These are phyloP conservation scores for Plasmodium adleri DNA, from an alignment of 169 alveolate genomes.

Conservation along the genomic window DNA sequence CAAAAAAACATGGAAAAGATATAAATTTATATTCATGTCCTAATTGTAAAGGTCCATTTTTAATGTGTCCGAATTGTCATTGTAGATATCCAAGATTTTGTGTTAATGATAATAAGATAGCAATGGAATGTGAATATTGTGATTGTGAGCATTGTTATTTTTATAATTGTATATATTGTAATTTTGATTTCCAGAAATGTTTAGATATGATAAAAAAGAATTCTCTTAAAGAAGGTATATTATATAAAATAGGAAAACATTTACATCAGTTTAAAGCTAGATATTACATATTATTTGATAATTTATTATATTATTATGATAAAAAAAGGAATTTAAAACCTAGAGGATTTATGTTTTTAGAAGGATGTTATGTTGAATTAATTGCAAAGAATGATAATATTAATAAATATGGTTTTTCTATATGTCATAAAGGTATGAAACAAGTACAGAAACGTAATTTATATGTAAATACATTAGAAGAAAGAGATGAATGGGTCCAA, in stretches of 20 bases:
- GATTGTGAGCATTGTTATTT: slow-evolving; percentile 71
- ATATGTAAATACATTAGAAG: slow-evolving; percentile 83
- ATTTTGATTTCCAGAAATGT: slow-evolving; percentile 79
- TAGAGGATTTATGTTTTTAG: slow-evolving; percentile 90
- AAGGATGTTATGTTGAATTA: slow-evolving; percentile 90
- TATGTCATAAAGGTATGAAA: slow-evolving; percentile 84
- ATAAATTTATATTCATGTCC: slow-evolving; percentile 83
- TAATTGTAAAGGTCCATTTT: slow-evolving; percentile 84
- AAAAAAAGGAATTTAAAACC: slow-evolving; percentile 85
- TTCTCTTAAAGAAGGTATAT: slow-evolving; percentile 86
- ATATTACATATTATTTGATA: slow-evolving; percentile 87
- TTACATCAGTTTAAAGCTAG: slow-evolving; percentile 88
- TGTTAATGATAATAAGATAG: slow-evolving; percentile 79
- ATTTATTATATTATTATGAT: slow-evolving; percentile 87
- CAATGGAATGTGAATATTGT: slow-evolving; percentile 83
- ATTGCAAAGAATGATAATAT: slow-evolving; percentile 42
- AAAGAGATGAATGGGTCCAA: slow-evolving; percentile 87
- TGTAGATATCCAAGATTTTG: slow-evolving; percentile 79
- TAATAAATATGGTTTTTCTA: slow-evolving; percentile 83
- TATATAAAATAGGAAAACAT: slow-evolving; percentile 88
- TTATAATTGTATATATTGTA: slow-evolving; percentile 75
- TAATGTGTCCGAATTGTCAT: slow-evolving; percentile 87
- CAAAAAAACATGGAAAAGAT: slow-evolving; percentile 66
- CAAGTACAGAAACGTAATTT: slow-evolving; percentile 80
- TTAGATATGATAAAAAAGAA: slow-evolving; percentile 72